phyloP scores from a whole-genome alignment of 352 stramenopile genomes.

The Globisporangium mamillatum region DNA sequence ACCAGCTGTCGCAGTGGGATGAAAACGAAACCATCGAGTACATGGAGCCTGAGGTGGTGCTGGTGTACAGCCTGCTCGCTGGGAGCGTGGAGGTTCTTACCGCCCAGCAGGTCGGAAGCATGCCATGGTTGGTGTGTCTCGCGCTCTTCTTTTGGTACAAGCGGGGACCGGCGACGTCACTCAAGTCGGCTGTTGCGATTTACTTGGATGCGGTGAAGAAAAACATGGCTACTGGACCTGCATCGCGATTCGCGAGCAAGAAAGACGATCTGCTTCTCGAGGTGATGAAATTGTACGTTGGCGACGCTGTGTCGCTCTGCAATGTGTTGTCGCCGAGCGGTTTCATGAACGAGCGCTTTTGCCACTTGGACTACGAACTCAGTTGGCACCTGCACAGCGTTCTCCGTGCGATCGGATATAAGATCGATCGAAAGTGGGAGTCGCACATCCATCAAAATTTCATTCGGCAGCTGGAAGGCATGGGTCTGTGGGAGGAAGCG shows the following conservation, averaged over 20 bases:
- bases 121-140: conserved; percentile 60
- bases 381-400: conserved; percentile 78
- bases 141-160: conserved; percentile 76
- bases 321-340: conserved; percentile 60
- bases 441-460: conserved; percentile 83
- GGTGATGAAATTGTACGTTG: conserved; percentile 67
- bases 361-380: conserved; percentile 72
- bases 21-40: conserved; percentile 45
- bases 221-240: conserved; percentile 27
- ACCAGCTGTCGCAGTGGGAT: conserved; percentile 59
- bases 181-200: conserved; percentile 42
- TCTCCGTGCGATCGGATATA: conserved; percentile 67
- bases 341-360: conserved; percentile 27
- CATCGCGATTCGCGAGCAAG: conserved; percentile 31
- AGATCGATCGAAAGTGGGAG: conserved; percentile 70
- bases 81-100: conserved; percentile 60
- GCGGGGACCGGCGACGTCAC: conserved; percentile 38
- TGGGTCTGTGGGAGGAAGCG: conserved; percentile 62
- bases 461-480: conserved; percentile 69
- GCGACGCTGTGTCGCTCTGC: conserved; percentile 49
- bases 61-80: conserved; percentile 66
- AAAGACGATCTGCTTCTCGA: conserved; percentile 68
- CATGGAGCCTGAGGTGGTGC: conserved; percentile 56
- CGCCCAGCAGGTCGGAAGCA: conserved; percentile 35
- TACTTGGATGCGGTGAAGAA: conserved; percentile 47